These are phyloP conservation scores for Saururus chinensis DNA, from an alignment of 164 flowering plant species.

Conservation along the genomic window DNA sequence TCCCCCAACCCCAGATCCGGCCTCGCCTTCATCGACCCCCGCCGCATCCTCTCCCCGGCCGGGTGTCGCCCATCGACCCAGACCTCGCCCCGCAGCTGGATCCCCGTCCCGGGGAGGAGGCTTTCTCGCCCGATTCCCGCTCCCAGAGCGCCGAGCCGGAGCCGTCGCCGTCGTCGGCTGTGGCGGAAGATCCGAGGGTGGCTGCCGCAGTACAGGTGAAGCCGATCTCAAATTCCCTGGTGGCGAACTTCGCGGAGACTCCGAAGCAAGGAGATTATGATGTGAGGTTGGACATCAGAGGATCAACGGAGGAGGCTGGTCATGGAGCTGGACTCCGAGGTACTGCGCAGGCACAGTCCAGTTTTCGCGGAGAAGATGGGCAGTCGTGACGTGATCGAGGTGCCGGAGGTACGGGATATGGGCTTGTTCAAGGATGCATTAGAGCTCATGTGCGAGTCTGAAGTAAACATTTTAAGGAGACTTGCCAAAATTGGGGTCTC, in stretches of 20 bases:
- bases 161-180: not conserved
- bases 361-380: conserved; percentile 52
- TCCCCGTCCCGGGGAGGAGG: conserved; percentile 7
- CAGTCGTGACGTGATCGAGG: conserved; percentile 48
- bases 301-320: conserved; percentile 50
- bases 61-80: conserved; percentile 83
- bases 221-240: conserved; percentile 4
- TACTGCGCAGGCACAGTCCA: conserved; percentile 42
- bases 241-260: too few species aligned
- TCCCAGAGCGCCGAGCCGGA: conserved; percentile 12
- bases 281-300: conserved; percentile 73
- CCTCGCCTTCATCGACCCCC: conserved; percentile 41
- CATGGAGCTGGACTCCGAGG: conserved; percentile 64
- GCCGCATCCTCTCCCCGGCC: conserved; percentile 83
- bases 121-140: conserved; percentile 5
- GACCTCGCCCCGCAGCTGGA: conserved; percentile 13
- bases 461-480: conserved; percentile 31
- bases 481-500: conserved; percentile 60
- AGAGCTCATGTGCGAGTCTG: conserved; percentile 79
- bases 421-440: conserved; percentile 56
- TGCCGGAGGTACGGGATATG: conserved; percentile 68
- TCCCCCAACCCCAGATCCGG: conserved; percentile 33
- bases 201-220: not conserved
- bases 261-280: conserved; percentile 27
- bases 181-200: not conserved